Evolutionary conservation across 805 yeast genomes (phyloP), one percentile per base, ranked within the genome.

Genomic region (Ogataea zsoltii): DNA sequence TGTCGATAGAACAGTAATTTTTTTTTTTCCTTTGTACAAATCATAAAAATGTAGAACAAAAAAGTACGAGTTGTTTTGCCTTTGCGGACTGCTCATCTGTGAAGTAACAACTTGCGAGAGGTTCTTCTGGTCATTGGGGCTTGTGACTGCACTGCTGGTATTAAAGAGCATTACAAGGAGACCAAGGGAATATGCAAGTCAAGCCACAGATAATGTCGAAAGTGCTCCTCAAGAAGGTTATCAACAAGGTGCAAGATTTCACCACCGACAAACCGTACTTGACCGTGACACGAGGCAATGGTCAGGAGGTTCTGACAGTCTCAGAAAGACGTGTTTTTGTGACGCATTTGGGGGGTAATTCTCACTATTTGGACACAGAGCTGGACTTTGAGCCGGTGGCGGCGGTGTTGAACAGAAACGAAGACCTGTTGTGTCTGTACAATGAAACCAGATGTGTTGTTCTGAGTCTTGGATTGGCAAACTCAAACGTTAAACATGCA

Each of bases 361-460:
- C 54, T 2, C 36, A 25, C 40, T 45, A 35, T 25, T 42, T 62
- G 13, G 44, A 47, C 18, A 29, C 36, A 1, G 21, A 34, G 1
- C 37, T 65, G 4, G 47, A 49, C 2, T 62, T 65, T 42, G 59
- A 59, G 30, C 67, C 69, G 7, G 40, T 40, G 2, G 45, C 55
- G 7, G 36, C 61, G n/a, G 34, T 55, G 5, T 25, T 54, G 30
- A 65, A 60, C 38, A 42, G 51, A 16, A 41, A 32, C n/a, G 68
- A 63, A 32, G 58, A 59, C 13, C 38, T 61, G 7, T 21, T 64
- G n/a, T 61, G 66, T 50, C 18, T 58, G 2, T 65, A 63, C 38
- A 48, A 54, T 42, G 43, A 46, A 7, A 17, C 40, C 2, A 28
- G 49, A 13, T 51, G 58, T 37, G 48, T 44, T 37, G 39, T 57